Evolutionary conservation across 495 filamentous ascomycete species (phyloP).

Genomic region (Pyrenula aspistea): DNA sequence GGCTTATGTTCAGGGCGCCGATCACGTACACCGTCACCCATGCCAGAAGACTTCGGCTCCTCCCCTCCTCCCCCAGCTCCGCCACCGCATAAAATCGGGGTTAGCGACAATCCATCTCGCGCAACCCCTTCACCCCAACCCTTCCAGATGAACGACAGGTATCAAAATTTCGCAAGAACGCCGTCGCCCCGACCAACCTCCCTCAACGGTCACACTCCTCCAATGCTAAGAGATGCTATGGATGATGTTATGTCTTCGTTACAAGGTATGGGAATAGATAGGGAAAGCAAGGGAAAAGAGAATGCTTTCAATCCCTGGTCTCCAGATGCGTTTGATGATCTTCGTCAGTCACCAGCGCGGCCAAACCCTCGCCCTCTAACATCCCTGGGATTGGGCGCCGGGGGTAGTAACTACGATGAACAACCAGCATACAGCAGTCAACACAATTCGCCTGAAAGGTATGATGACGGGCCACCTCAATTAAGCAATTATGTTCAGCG

Average conservation of each 20-base stretch:
- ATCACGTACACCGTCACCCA: conserved; percentile 11
- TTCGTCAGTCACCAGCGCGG: conserved; percentile 22
- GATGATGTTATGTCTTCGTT: conserved; percentile 96
- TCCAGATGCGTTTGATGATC: conserved; percentile 70
- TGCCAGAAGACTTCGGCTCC: conserved; percentile 7
- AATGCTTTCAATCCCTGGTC: conserved; percentile 72
- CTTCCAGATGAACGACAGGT: conserved; percentile 36
- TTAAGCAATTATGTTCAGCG: conserved; percentile 75
- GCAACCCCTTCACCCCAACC: conserved; percentile 24
- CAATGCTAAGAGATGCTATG: conserved; percentile 87
- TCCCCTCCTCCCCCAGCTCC: conserved; percentile 24
- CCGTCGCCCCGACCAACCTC: conserved; percentile 55
- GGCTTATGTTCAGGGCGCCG: conserved; percentile 9
- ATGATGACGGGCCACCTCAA: conserved; percentile 51
- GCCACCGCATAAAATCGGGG: conserved; percentile 18
- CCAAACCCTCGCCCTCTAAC: conserved; percentile 47
- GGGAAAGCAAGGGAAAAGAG: conserved; percentile 37
- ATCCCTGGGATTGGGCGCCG: conserved; percentile 50
- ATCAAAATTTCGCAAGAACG: conserved; percentile 34
- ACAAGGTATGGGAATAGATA: conserved; percentile 68
- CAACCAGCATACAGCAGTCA: conserved; percentile 26
- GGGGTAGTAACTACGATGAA: conserved; percentile 37
- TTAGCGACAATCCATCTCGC: conserved; percentile 14
- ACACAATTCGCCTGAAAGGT: conserved; percentile 29
- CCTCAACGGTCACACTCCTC: conserved; percentile 66